phyloP scores from a whole-genome alignment of 2,329 filamentous ascomycete genomes.

The Stemphylium beticola region DNA sequence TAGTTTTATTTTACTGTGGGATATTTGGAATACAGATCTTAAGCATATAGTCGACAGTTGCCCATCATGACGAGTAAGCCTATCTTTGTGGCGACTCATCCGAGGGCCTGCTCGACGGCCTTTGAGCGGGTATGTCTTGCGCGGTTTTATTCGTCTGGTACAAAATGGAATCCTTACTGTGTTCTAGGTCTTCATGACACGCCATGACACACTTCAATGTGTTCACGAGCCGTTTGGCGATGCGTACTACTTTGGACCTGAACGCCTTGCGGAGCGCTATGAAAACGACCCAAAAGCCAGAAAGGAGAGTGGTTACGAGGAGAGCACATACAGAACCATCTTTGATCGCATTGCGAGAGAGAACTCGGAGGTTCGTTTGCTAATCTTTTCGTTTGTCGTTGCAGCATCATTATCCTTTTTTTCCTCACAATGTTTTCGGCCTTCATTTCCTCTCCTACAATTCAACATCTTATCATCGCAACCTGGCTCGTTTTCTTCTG shows the following conservation, averaged over 20 bases:
- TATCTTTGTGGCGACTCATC: conserved; percentile 93
- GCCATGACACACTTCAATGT: conserved; percentile 78
- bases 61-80: conserved; percentile 74
- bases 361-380: conserved; percentile 70
- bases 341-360: conserved; percentile 76
- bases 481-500: conserved; percentile 12
- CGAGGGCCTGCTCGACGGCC: conserved; percentile 92
- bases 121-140: conserved; percentile 79
- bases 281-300: conserved; percentile 67
- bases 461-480: conserved; percentile 3
- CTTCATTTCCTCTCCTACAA: neutral
- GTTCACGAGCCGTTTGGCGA: conserved; percentile 97
- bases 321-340: conserved; percentile 77
- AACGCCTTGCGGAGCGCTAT: conserved; percentile 81
- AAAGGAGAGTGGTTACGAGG: conserved; percentile 67
- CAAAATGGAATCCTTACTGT: conserved; percentile 11
- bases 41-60: conserved; percentile 7
- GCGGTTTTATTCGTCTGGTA: neutral
- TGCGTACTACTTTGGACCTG: conserved; percentile 93
- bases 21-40: conserved; percentile 37
- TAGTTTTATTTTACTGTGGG: conserved; percentile 2
- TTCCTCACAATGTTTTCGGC: neutral
- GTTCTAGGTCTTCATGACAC: conserved; percentile 85
- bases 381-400: conserved; percentile 12
- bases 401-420: neutral